Percentiles rank a stretch among this genome's conserved stretches.
Conservation (phyloP, 805 yeast species). For the Zygotorulaspora danielsina region DNA sequence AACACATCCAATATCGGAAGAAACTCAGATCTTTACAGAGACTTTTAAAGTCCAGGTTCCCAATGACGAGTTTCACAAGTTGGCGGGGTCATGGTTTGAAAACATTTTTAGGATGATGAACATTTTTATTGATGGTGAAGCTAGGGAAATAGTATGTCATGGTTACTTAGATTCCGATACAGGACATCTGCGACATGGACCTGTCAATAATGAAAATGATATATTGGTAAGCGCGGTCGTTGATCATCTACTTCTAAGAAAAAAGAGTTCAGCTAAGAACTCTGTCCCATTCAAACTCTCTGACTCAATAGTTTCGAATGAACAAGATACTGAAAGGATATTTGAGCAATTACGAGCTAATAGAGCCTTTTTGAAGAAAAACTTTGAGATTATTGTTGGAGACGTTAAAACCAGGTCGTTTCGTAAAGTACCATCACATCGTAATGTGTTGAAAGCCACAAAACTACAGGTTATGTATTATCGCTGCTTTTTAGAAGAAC, state of each 20-base stretch:
- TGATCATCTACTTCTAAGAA: slow-evolving; percentile 43
- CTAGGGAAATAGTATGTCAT: slow-evolving; percentile 61
- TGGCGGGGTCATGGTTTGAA: slow-evolving; percentile 40
- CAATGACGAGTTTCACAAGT: slow-evolving; percentile 23
- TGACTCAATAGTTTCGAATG: slow-evolving; percentile 6
- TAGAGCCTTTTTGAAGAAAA: slow-evolving; percentile 2
- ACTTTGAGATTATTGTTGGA: slow-evolving; percentile 35
- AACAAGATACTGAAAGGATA: slow-evolving; percentile 14
- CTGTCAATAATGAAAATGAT: slow-evolving; percentile 22
- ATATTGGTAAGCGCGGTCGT: slow-evolving; percentile 61
- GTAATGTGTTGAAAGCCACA: slow-evolving; percentile 46
- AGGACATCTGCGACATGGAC: slow-evolving; percentile 12
- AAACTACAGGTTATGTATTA: slow-evolving; percentile 61
- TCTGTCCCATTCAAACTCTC: slow-evolving; percentile 2
- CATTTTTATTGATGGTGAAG: slow-evolving; percentile 46
- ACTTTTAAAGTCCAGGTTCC: slow-evolving; percentile 20
- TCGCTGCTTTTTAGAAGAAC: slow-evolving; percentile 42
- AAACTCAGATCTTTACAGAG: slow-evolving; percentile 16
- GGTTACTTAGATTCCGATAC: slow-evolving; percentile 40
- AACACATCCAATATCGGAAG: slow-evolving; percentile 39
- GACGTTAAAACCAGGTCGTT: slow-evolving; percentile 62
- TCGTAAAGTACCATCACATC: slow-evolving; percentile 45
- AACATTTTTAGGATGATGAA: slow-evolving; percentile 40
- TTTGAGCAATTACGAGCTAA: slow-evolving; percentile 15
- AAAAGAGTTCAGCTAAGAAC: neutral